Evolutionary conservation across 148 eudicot species (phyloP), one percentile per base, ranked within the genome.

Genomic region (Gaultheria prostrata): DNA sequence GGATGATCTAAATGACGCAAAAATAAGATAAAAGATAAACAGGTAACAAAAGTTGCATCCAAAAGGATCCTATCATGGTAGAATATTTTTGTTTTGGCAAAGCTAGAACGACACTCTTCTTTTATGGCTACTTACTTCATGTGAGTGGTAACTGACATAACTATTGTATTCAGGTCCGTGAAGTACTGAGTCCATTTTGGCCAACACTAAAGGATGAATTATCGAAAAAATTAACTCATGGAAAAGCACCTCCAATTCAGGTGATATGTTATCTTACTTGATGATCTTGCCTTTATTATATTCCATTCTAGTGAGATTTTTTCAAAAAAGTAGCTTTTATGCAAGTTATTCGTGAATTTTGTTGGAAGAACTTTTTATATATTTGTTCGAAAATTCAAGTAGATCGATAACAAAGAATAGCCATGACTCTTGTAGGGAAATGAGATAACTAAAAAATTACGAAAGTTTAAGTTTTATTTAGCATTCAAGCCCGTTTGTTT

Each of bases 141-240:
- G 43, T 1, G 20, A 32, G 21, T 6, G 5, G 48, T 88, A 43
- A 85, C 82, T 80, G 49, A 18, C 53, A 50, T 74, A 75, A 67
- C 49, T 69, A 49, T 73, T 83, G 26, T 75, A 12, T 53, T 84
- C 84, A 97, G 99, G 99, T 97, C 61, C 98, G 99, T 69, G 86
- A 83, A 86, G 85, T 78, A 45, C 76, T 93, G 67, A 85, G 91
- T 85, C 63, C 83, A 76, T 94, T 83, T 83, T 97, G 99, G 99
- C 91, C 94, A 85, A 86, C 85, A 85, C 93, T 97, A 73, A 88
- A 89, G 45, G 89, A 82, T 74, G 90, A 87, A 86, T 81, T 95
- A 82, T 94, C 98, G 24, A 86, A 77, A 76, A 87, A 85, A n/a
- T 83, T 93, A 84, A 89, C 83, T 30, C 85, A 85, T 77, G 85